phyloP scores from a whole-genome alignment of 2,329 filamentous ascomycete genomes.

The Sporothrix sp. region DNA sequence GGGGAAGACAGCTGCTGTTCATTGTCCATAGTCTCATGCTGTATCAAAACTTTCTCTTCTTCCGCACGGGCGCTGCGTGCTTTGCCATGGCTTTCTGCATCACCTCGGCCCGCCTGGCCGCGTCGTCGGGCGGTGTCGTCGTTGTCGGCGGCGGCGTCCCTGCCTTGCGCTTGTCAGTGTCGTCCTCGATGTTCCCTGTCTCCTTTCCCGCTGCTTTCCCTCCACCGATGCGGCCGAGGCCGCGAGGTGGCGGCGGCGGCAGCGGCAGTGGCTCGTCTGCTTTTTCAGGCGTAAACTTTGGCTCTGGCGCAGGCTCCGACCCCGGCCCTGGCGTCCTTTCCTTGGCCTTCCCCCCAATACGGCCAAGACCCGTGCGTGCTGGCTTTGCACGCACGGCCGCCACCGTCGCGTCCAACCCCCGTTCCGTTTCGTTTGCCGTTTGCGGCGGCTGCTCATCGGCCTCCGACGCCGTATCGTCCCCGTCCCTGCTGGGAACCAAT shows the following conservation, averaged over 20 bases:
- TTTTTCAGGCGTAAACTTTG: background rate
- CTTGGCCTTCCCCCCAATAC: conserved; percentile 28
- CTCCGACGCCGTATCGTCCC: conserved; percentile 35
- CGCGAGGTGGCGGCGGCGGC: background rate
- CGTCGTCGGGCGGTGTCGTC: conserved; percentile 26
- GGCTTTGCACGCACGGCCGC: conserved; percentile 10
- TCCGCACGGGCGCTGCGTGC: conserved; percentile 41
- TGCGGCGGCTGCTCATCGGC: conserved; percentile 24
- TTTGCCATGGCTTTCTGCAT: conserved; percentile 41
- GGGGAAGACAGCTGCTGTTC: background rate
- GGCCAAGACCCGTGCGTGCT: conserved; percentile 28
- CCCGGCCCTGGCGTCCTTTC: background rate
- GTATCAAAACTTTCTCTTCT: conserved; percentile 45
- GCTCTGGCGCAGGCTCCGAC: background rate
- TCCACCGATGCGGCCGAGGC: background rate
- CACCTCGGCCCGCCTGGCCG: conserved; percentile 42
- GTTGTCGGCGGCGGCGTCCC: conserved; percentile 24
- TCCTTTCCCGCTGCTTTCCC: background rate
- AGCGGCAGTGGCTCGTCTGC: background rate
- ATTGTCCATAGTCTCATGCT: too few species aligned
- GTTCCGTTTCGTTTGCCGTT: background rate
- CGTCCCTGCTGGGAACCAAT: conserved; percentile 21
- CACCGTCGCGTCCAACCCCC: conserved; percentile 15
- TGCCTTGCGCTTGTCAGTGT: background rate
- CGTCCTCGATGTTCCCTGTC: background rate